Percentiles rank a stretch among this genome's conserved stretches.
These are phyloP conservation scores for Solanum appendiculatum DNA, from an alignment of 257 asterid species.

Conservation along the genomic window DNA sequence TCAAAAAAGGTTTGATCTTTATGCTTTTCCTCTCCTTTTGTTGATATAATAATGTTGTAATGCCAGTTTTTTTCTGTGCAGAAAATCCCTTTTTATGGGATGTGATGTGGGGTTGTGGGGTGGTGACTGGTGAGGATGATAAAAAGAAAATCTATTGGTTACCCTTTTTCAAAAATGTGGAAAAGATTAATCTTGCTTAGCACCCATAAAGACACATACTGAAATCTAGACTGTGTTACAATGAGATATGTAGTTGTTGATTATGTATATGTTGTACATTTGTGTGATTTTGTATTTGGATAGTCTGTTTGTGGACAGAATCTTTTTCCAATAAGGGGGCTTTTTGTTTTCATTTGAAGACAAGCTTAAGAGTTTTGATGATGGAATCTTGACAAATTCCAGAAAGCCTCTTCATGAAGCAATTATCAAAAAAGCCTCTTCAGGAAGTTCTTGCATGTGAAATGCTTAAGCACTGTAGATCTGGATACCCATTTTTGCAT, in stretches of 20 bases:
- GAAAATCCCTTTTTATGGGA: background rate
- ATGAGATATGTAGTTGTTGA: background rate
- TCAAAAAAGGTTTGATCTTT: conserved; percentile 44
- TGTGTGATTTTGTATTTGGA: background rate
- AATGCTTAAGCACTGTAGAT: background rate
- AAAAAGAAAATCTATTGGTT: background rate
- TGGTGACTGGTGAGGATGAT: background rate
- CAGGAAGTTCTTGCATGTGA: background rate
- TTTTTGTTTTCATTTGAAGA: background rate
- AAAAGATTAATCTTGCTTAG: background rate
- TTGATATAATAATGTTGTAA: background rate
- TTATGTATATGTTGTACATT: background rate
- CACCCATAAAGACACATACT: background rate
- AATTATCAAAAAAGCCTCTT: background rate
- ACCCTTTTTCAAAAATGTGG: background rate
- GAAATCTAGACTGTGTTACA: background rate
- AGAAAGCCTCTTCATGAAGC: background rate
- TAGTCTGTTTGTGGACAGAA: background rate
- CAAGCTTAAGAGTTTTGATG: background rate
- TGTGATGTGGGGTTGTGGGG: background rate
- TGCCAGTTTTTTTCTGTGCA: background rate
- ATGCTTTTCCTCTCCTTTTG: background rate
- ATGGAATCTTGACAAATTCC: background rate
- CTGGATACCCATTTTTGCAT: background rate
- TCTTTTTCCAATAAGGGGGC: background rate